Conservation (phyloP, 768 basidiomycete species). For the Xerocomellus intermedius region DNA sequence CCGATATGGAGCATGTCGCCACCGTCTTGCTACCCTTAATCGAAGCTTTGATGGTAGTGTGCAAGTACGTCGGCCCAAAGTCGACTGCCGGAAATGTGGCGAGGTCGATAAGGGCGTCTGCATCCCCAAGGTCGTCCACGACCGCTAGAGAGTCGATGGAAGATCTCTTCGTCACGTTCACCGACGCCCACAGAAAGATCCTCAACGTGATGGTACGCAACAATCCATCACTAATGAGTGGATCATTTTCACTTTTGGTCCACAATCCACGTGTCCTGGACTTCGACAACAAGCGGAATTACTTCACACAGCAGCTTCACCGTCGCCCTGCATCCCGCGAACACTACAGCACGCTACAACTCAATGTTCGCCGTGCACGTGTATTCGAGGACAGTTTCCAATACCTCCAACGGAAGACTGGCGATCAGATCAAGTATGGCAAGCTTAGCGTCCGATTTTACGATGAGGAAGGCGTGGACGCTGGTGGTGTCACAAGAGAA, state of each 20-base stretch:
- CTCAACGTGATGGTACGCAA: constrained; percentile 98
- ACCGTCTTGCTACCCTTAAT: constrained; percentile 93
- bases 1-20: constrained; percentile 83
- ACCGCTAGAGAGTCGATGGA: constrained; percentile 78
- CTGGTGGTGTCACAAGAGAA: constrained; percentile 95
- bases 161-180: constrained; percentile 90
- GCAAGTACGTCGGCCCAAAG: constrained; percentile 86
- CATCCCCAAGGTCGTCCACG: constrained; percentile 67
- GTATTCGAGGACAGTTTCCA: constrained; percentile 99
- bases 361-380: constrained; percentile 85
- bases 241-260: constrained; percentile 94
- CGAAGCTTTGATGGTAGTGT: constrained; percentile 97
- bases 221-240: constrained; percentile 96
- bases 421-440: constrained; percentile 96
- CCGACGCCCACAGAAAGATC: constrained; percentile 88
- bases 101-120: constrained; percentile 58
- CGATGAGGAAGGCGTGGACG: constrained; percentile 97
- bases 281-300: constrained; percentile 99
- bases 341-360: constrained; percentile 77
- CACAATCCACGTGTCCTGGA: constrained; percentile 96
- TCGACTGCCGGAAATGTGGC: constrained; percentile 41
- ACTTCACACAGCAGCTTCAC: constrained; percentile 90
- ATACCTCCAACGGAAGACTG: constrained; percentile 81
- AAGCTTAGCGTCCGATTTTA: constrained; percentile 96
- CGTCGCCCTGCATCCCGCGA: constrained; percentile 77